Evolutionary conservation across 805 yeast genomes (phyloP), one percentile per base, ranked within the genome.

Genomic region (Yarrowia alimentaria): DNA sequence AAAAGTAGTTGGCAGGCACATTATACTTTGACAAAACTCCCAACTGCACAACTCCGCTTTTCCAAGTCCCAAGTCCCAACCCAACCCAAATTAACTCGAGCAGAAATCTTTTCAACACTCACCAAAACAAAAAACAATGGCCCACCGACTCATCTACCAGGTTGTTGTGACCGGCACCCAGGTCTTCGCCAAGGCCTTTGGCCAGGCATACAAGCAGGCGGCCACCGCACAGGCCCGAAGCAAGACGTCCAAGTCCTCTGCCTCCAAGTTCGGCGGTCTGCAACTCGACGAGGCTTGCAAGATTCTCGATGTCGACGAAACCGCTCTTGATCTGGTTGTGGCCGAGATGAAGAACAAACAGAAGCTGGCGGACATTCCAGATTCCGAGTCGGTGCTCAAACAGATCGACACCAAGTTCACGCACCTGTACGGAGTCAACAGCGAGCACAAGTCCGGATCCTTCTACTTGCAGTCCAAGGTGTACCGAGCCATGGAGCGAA

Each of bases 131-230:
- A 16, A 26, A 14, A 42, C 34, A 20, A 26, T 40, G 97, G 98
- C 99, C 56, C 96, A 93, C 67, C 80, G 97, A 73, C 76, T 94
- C 53, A 64, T 91, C 51, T 87, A 86, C 57, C 91, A 86, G 68
- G 96, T 93, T 57, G 76, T 89, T 42, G 78, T 90, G 62, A 90
- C 98, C 8, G 98, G 98, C 53, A 94, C 97, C 4, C 83, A 87
- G 59, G 98, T 91, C 22, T 89, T 93, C 64, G 97, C 98, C 53
- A 79, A 86, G 60, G 99, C 99, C 0, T 93, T 93, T 66, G 76
- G 88, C n/a, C 95, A 89, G 66, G 98, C 99, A 0, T 93, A 91
- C 74, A 85, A 83, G 62, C 98, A 93, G 70, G 96, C 98, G 13
- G 86, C 91, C 48, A 90, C 90, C 51, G 81, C 95, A n/a, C 88